phyloP scores from a whole-genome alignment of 805 yeast species.

The Yarrowia sp. region DNA sequence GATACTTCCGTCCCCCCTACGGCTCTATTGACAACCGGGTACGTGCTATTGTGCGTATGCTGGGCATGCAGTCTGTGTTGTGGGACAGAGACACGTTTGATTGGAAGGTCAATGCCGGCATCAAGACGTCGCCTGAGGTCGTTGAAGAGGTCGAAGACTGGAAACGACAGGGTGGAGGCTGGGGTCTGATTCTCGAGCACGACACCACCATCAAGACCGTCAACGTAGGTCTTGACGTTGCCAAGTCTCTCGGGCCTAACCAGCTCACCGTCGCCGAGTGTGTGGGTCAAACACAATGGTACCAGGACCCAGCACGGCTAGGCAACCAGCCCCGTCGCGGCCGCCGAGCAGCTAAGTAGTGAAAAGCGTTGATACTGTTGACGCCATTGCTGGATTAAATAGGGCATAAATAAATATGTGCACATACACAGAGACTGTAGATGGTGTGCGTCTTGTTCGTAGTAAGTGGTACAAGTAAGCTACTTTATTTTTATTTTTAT shows the following conservation, averaged over 20 bases:
- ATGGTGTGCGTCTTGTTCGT: too few species aligned
- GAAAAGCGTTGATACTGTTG: background rate
- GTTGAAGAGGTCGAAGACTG: constrained; percentile 63
- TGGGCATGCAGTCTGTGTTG: constrained; percentile 84
- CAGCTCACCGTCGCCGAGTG: constrained; percentile 84
- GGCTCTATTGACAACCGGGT: constrained; percentile 93
- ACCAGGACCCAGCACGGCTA: constrained; percentile 41
- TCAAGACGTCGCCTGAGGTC: constrained; percentile 62
- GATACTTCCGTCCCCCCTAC: constrained; percentile 95
- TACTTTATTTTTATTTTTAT: too few species aligned
- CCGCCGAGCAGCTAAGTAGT: background rate
- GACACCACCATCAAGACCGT: constrained; percentile 76
- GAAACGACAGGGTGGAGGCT: constrained; percentile 49
- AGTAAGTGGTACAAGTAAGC: background rate
- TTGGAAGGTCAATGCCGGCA: constrained; percentile 72
- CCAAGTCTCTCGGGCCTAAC: constrained; percentile 60
- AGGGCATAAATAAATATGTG: constrained; percentile 5
- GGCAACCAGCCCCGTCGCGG: constrained; percentile 20
- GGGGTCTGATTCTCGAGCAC: constrained; percentile 85
- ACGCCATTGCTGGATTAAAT: constrained; percentile 3
- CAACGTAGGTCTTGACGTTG: constrained; percentile 66
- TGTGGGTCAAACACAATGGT: constrained; percentile 59
- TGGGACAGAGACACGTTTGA: constrained; percentile 95
- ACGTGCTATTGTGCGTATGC: constrained; percentile 75
- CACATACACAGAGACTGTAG: too few species aligned